phyloP scores from a whole-genome alignment of 305 asterid species.

The Solanum hybrid region DNA sequence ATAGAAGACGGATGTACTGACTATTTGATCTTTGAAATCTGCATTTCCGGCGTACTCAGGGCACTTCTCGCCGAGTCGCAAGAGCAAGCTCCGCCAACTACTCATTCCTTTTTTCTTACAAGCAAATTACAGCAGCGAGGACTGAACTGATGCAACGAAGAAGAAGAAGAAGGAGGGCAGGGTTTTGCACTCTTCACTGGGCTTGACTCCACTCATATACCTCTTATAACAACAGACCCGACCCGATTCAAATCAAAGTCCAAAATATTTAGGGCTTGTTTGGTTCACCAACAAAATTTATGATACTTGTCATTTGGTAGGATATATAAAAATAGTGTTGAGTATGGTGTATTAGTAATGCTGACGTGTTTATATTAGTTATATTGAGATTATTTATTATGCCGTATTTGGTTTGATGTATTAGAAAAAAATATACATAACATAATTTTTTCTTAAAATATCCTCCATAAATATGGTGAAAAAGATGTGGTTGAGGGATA shows the following conservation, averaged over 20 bases:
- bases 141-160: neutral
- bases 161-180: neutral
- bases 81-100: slow-evolving; percentile 64
- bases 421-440: too few species aligned
- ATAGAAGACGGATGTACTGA: slow-evolving; percentile 15
- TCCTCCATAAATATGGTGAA: too few species aligned
- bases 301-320: neutral
- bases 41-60: slow-evolving; percentile 75
- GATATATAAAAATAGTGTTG: neutral
- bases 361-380: too few species aligned
- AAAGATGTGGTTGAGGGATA: too few species aligned
- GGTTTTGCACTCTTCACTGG: neutral
- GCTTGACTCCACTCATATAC: neutral
- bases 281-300: neutral
- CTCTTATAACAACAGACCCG: neutral
- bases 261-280: neutral
- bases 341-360: too few species aligned
- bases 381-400: too few species aligned
- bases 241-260: neutral
- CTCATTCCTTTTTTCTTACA: slow-evolving; percentile 35
- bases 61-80: slow-evolving; percentile 85
- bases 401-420: too few species aligned
- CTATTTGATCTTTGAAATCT: slow-evolving; percentile 85
- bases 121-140: neutral
- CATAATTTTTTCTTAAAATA: too few species aligned